Evolutionary conservation across 345 rosid genomes (phyloP).

Genomic region (Salix brachista): DNA sequence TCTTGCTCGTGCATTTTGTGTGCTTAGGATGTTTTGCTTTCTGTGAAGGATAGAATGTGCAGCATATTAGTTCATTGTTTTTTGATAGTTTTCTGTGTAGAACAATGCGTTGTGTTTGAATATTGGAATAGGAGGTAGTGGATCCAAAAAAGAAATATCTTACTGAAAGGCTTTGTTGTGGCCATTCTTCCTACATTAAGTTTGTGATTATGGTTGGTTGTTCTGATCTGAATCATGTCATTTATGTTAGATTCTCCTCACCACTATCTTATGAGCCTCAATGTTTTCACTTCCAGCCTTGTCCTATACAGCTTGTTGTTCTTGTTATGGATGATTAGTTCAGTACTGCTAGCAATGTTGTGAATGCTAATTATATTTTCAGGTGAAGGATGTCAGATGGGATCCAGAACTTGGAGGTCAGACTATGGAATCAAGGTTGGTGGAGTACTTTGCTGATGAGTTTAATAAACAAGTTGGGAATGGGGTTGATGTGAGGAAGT

Average conservation of each 20-base stretch:
- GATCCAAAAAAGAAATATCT: neutral
- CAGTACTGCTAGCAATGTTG: neutral
- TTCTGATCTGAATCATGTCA: neutral
- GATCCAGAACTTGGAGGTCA: conserved; percentile 89
- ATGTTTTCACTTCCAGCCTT: neutral
- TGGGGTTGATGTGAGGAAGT: conserved; percentile 87
- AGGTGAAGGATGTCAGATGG: conserved; percentile 99
- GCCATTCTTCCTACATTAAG: neutral
- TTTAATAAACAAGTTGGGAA: conserved; percentile 85
- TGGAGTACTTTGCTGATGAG: conserved; percentile 90
- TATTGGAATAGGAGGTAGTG: neutral
- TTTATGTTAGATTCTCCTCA: neutral
- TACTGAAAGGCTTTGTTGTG: neutral
- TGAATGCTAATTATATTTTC: conserved; percentile 15
- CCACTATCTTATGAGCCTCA: neutral
- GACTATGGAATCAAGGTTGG: conserved; percentile 78
- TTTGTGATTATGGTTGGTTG: neutral
- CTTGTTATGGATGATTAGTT: neutral
- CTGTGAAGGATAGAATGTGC: neutral
- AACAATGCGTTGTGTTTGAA: neutral
- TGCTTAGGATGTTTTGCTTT: neutral
- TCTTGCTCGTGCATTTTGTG: neutral
- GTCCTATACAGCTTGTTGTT: neutral
- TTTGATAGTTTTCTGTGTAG: neutral
- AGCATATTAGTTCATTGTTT: neutral